Evolutionary conservation across 2,329 filamentous ascomycete species (phyloP).

Genomic region (Trichophyton verrucosum): DNA sequence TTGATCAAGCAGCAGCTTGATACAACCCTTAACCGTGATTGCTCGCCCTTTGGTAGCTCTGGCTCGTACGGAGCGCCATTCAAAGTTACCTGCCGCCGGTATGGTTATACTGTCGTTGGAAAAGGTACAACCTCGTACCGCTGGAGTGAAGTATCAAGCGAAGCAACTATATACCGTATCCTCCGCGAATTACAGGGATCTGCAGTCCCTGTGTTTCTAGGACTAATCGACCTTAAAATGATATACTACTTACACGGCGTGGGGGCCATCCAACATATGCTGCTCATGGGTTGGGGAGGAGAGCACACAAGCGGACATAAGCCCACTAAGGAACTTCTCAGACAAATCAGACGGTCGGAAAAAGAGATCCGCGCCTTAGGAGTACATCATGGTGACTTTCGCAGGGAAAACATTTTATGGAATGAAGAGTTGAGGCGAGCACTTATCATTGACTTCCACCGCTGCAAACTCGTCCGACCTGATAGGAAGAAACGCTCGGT

Average conservation of each 20-base stretch:
- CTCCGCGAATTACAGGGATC: slow-evolving; percentile 12
- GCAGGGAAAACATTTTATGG: slow-evolving; percentile 6
- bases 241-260: slow-evolving; percentile 8
- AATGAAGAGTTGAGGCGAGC: slow-evolving; percentile 6
- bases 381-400: slow-evolving; percentile 6
- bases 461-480: not conserved
- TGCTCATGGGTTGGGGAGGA: slow-evolving; percentile 11
- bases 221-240: slow-evolving; percentile 9
- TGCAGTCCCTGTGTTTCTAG: slow-evolving; percentile 13
- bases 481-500: too few relatives aligned
- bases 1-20: slow-evolving; percentile 8
- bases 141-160: slow-evolving; percentile 8
- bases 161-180: slow-evolving; percentile 6
- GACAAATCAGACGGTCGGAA: slow-evolving; percentile 1
- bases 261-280: slow-evolving; percentile 8
- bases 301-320: not conserved
- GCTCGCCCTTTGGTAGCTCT: slow-evolving; percentile 11
- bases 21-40: slow-evolving; percentile 7
- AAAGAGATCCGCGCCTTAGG: slow-evolving; percentile 4
- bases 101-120: slow-evolving; percentile 17
- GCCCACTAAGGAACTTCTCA: not conserved
- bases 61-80: slow-evolving; percentile 19
- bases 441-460: slow-evolving; percentile 12
- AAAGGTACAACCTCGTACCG: slow-evolving; percentile 11
- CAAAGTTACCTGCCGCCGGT: slow-evolving; percentile 19